These are phyloP conservation scores for Xylariaceae sp. DNA, from an alignment of 2,329 filamentous ascomycete genomes.

Conservation along the genomic window DNA sequence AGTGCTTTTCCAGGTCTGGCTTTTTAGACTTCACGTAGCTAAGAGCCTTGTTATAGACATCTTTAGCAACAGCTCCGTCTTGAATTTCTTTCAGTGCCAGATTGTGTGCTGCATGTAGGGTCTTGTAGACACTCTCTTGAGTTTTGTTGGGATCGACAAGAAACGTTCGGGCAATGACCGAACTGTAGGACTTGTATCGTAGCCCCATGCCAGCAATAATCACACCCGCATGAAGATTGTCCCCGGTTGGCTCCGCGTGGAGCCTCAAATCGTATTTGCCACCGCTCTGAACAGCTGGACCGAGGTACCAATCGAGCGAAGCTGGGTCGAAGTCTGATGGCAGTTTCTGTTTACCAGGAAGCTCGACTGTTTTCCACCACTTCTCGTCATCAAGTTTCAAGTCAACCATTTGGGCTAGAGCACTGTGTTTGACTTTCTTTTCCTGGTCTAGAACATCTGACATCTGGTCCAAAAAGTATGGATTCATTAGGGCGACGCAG, in stretches of 20 bases:
- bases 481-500: constrained; percentile 88
- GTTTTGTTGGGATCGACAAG: constrained; percentile 95
- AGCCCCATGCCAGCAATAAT: constrained; percentile 90
- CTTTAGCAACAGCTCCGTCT: constrained; percentile 79
- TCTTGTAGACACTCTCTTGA: constrained; percentile 90
- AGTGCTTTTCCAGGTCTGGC: constrained; percentile 91
- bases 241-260: constrained; percentile 70
- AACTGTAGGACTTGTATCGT: constrained; percentile 93
- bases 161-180: constrained; percentile 86
- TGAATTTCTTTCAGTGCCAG: constrained; percentile 85
- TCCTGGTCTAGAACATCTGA: constrained; percentile 91
- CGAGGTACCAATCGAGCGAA: constrained; percentile 91
- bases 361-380: constrained; percentile 78
- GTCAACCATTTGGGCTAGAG: constrained; percentile 79
- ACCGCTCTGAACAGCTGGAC: constrained; percentile 87
- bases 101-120: constrained; percentile 78
- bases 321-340: constrained; percentile 79
- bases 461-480: constrained; percentile 98
- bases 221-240: constrained; percentile 79
- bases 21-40: constrained; percentile 79
- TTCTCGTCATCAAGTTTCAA: constrained; percentile 88
- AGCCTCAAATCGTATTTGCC: constrained; percentile 91
- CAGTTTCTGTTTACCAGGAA: constrained; percentile 67
- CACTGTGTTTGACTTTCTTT: constrained; percentile 91
- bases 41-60: constrained; percentile 85